Percentiles rank a stretch among this genome's conserved stretches.
phyloP scores from a whole-genome alignment of 257 asterid species.

The Anisodus tanguticus region DNA sequence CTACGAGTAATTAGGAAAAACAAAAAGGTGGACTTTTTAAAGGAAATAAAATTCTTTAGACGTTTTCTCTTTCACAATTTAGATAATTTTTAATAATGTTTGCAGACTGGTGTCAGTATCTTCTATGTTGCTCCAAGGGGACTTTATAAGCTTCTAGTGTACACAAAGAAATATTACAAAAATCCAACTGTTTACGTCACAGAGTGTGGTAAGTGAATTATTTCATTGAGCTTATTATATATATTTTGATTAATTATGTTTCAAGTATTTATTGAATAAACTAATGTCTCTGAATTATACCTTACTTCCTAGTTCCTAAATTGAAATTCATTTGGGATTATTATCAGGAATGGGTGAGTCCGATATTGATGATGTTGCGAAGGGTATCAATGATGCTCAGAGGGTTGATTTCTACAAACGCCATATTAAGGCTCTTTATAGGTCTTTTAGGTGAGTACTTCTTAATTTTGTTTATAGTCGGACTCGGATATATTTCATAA shows the following conservation, averaged over 20 bases:
- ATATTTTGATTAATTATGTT: neutral
- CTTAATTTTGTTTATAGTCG: neutral
- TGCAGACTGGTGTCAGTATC: conserved; percentile 48
- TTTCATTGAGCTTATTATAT: neutral
- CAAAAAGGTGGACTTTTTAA: neutral
- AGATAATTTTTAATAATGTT: neutral
- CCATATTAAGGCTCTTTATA: conserved; percentile 6
- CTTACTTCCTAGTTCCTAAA: neutral
- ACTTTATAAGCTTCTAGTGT: conserved; percentile 43
- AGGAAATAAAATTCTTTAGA: neutral
- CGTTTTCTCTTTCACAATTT: neutral
- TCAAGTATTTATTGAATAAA: neutral
- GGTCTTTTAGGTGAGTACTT: neutral
- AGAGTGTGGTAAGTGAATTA: conserved; percentile 7
- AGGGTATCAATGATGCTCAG: conserved; percentile 19
- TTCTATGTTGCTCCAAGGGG: conserved; percentile 52
- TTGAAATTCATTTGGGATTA: neutral
- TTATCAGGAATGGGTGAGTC: neutral
- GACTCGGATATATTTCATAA: neutral
- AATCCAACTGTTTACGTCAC: conserved; percentile 23
- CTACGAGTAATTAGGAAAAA: neutral
- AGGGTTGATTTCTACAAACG: conserved; percentile 26
- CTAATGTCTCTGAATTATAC: neutral
- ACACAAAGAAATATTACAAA: conserved; percentile 15
- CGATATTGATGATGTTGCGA: neutral